Conservation (phyloP, 495 filamentous ascomycete species). For the Symbiotaphrina buchneri region DNA sequence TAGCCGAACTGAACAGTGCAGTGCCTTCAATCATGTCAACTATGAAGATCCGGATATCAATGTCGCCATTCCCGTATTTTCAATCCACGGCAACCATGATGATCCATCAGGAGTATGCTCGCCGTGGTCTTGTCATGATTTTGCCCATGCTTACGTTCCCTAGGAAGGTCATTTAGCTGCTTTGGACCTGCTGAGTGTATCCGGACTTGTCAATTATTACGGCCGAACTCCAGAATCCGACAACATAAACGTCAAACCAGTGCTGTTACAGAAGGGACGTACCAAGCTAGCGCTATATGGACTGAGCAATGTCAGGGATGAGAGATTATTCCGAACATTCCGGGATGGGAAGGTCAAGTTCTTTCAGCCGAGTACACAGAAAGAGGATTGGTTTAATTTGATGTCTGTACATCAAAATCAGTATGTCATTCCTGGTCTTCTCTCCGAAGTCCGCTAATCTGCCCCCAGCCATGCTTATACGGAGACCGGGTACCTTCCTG, state of each 20-base stretch:
- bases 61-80: constrained; percentile 91
- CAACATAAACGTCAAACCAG: constrained; percentile 74
- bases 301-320: constrained; percentile 90
- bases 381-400: constrained; percentile 88
- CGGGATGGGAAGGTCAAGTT: constrained; percentile 85
- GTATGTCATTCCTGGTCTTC: constrained; percentile 9
- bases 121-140: not conserved
- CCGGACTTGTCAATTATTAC: constrained; percentile 89
- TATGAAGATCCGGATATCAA: constrained; percentile 98
- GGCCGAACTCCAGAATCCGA: constrained; percentile 79
- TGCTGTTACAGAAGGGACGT: constrained; percentile 78
- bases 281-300: constrained; percentile 93
- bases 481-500: constrained; percentile 74
- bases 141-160: constrained; percentile 7
- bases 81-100: constrained; percentile 97
- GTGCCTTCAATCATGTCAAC: constrained; percentile 78
- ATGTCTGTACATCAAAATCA: constrained; percentile 96
- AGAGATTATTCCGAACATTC: constrained; percentile 83
- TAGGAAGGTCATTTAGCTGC: constrained; percentile 72
- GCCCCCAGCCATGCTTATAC: constrained; percentile 46
- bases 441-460: not conserved
- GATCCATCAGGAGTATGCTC: constrained; percentile 55
- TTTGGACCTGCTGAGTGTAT: constrained; percentile 75
- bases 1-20: constrained; percentile 7
- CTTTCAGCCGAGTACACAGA: constrained; percentile 63